Percentiles rank a stretch among this genome's conserved stretches.
Conservation (phyloP, 1,139 yeast species). For the Candida sojae region DNA sequence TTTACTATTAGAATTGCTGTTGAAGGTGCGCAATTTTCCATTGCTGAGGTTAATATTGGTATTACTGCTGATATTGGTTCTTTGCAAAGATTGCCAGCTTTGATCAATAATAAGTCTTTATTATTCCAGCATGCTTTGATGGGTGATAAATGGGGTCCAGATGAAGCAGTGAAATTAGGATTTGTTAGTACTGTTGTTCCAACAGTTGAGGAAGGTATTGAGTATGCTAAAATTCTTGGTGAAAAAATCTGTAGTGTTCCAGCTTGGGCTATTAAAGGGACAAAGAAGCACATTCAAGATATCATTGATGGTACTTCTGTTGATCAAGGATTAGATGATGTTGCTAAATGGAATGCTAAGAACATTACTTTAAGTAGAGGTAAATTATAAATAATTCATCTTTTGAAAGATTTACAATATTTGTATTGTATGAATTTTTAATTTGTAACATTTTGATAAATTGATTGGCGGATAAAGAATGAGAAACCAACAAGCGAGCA, state of each 20-base stretch:
- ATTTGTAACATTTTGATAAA: not conserved
- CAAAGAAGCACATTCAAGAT: slow-evolving; percentile 58
- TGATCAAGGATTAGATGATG: slow-evolving; percentile 50
- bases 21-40: slow-evolving; percentile 54
- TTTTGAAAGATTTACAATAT: not conserved
- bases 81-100: slow-evolving; percentile 62
- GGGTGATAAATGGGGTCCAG: slow-evolving; percentile 56
- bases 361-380: slow-evolving; percentile 27
- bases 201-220: slow-evolving; percentile 51
- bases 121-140: slow-evolving; percentile 65
- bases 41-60: slow-evolving; percentile 74
- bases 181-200: slow-evolving; percentile 50
- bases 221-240: slow-evolving; percentile 54
- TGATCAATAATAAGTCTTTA: slow-evolving; percentile 59
- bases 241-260: slow-evolving; percentile 46
- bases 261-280: slow-evolving; percentile 67
- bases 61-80: slow-evolving; percentile 82
- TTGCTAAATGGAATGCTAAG: slow-evolving; percentile 55
- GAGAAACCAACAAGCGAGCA: not conserved
- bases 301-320: slow-evolving; percentile 49
- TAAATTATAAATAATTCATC: slow-evolving; percentile 7
- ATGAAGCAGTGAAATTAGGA: slow-evolving; percentile 61
- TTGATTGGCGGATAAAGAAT: not conserved
- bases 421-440: not conserved
- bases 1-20: slow-evolving; percentile 61